phyloP scores from a whole-genome alignment of 1,139 yeast species.

The Diutina pseudorugosa region DNA sequence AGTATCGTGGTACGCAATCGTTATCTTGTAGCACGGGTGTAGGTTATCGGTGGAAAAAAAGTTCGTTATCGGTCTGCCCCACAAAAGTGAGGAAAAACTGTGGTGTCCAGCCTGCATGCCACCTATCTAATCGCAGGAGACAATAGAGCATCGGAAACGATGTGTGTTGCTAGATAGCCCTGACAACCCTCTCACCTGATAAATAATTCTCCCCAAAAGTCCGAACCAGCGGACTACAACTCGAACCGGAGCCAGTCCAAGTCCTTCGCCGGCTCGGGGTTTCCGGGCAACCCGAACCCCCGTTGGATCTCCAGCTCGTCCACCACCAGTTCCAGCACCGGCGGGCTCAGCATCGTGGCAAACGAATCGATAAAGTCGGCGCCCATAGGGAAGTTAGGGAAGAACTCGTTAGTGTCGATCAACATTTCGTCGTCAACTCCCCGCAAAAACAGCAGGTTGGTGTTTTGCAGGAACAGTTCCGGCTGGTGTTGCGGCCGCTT shows the following conservation, averaged over 20 bases:
- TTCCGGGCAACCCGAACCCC: constrained; percentile 15
- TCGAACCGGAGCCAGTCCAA: constrained; percentile 39
- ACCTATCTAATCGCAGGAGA: neutral
- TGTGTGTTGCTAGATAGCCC: neutral
- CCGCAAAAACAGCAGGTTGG: constrained; percentile 5
- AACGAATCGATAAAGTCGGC: constrained; percentile 1
- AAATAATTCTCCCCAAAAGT: neutral
- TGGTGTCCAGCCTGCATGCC: neutral
- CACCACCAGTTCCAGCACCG: constrained; percentile 7
- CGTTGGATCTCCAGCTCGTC: constrained; percentile 9
- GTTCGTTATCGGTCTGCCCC: neutral
- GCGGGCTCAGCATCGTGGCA: neutral
- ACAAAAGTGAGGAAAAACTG: neutral
- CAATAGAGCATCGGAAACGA: neutral
- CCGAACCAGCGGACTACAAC: constrained; percentile 11
- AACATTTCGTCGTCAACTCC: constrained; percentile 8
- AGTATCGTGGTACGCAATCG: too few species aligned
- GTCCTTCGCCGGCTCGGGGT: constrained; percentile 13
- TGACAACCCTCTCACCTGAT: too few species aligned
- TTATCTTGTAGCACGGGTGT: neutral
- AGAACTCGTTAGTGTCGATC: constrained; percentile 6
- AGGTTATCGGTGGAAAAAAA: too few species aligned
- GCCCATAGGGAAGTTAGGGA: neutral
- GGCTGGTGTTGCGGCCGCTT: constrained; percentile 14
- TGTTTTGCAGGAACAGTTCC: constrained; percentile 11